Evolutionary conservation across 1,139 yeast species (phyloP).

Genomic region (Ashbya aceris): DNA sequence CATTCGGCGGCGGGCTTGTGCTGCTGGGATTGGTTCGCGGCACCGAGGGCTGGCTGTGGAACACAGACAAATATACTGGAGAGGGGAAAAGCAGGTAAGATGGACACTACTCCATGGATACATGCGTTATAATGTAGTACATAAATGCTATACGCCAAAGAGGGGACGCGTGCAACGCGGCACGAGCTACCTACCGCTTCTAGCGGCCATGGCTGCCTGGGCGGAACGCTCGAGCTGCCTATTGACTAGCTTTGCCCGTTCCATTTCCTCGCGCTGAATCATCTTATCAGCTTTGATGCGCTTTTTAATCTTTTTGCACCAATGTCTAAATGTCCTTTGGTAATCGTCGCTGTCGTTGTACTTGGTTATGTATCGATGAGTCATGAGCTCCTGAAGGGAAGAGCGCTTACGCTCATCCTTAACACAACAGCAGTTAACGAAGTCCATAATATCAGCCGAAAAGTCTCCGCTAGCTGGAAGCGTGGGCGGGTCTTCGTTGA

Average conservation of each 20-base stretch:
- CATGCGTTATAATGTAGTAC: too few relatives aligned
- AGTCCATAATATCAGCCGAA: conserved; percentile 43
- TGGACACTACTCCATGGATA: too few relatives aligned
- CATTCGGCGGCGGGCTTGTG: conserved; percentile 43
- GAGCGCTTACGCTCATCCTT: conserved; percentile 58
- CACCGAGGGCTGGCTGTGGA: conserved; percentile 45
- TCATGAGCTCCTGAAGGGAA: conserved; percentile 49
- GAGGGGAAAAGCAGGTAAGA: too few relatives aligned
- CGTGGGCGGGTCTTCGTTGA: conserved; percentile 83
- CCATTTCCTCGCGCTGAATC: conserved; percentile 24
- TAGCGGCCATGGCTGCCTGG: conserved; percentile 18
- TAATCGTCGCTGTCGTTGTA: conserved; percentile 18
- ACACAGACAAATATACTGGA: conserved; percentile 23
- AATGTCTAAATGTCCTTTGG: conserved; percentile 23
- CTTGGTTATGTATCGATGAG: conserved; percentile 26
- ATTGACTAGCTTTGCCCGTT: conserved; percentile 23
- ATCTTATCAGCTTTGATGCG: conserved; percentile 25
- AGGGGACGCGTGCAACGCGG: too few relatives aligned
- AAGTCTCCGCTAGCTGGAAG: conserved; percentile 38
- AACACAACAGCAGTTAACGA: conserved; percentile 57
- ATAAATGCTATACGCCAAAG: too few relatives aligned
- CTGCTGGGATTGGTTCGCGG: conserved; percentile 51
- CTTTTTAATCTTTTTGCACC: conserved; percentile 27
- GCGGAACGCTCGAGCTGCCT: conserved; percentile 21
- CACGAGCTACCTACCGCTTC: conserved; percentile 1